phyloP scores from a whole-genome alignment of 2,329 filamentous ascomycete species.

The Calonectria fujianensis region DNA sequence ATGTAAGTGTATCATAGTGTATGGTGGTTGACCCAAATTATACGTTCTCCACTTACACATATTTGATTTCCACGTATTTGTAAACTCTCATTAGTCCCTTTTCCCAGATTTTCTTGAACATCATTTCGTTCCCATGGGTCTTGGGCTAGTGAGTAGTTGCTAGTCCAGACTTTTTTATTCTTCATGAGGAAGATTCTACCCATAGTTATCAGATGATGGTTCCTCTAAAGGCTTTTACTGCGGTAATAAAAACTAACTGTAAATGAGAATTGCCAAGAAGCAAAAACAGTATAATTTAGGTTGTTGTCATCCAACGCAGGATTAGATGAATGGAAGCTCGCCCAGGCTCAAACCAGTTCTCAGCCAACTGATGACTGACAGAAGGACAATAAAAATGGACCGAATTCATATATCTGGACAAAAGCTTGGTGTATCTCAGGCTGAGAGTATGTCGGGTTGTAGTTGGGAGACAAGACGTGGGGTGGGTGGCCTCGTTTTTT shows the following conservation, averaged over 20 bases:
- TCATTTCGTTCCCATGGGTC: not conserved
- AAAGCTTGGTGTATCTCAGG: not conserved
- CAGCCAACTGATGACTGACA: not conserved
- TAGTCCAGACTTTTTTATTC: accelerated
- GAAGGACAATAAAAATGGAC: not conserved
- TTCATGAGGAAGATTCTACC: not conserved
- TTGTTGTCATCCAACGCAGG: not conserved
- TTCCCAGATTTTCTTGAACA: not conserved
- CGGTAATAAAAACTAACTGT: not conserved
- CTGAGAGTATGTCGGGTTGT: not conserved
- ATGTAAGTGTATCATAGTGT: not conserved
- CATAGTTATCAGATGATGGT: not conserved
- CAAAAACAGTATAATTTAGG: not conserved
- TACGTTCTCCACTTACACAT: too few species aligned
- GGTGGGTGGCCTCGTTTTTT: not conserved
- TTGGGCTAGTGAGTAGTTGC: not conserved
- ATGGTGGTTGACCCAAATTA: not conserved
- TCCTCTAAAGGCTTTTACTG: not conserved
- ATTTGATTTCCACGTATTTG: not conserved
- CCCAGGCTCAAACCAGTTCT: not conserved
- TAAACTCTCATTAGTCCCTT: not conserved
- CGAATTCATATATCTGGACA: not conserved
- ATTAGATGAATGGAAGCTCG: not conserved
- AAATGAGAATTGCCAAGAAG: not conserved
- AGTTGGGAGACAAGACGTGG: not conserved